A percentile compares a stretch with the other conserved stretches of the same genome.
Conservation (phyloP, 2,329 filamentous ascomycete genomes). For the Didymella arachidicola region DNA sequence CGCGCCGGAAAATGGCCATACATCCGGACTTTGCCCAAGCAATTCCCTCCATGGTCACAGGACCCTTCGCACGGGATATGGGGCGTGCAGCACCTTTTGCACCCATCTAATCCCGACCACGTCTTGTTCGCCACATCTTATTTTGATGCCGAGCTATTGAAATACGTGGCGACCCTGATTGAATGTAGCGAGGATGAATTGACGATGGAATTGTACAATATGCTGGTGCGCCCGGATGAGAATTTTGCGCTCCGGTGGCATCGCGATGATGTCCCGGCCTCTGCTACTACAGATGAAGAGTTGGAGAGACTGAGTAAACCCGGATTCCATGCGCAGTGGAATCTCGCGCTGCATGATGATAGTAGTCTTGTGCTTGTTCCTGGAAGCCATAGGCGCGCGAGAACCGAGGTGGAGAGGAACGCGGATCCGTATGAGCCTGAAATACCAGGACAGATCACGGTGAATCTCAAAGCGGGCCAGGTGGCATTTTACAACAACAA, state of each 20-base stretch:
- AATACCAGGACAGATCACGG: constrained; percentile 70
- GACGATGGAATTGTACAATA: constrained; percentile 88
- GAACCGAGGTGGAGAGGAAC: constrained; percentile 72
- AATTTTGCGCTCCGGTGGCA: constrained; percentile 85
- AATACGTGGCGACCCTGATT: constrained; percentile 71
- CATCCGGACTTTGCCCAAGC: constrained; percentile 84
- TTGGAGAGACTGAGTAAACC: constrained; percentile 64
- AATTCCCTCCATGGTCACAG: constrained; percentile 86
- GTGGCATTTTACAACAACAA: constrained; percentile 91
- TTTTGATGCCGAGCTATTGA: constrained; percentile 71
- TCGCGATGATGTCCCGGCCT: constrained; percentile 78
- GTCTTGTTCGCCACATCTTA: constrained; percentile 72
- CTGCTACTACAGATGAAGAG: constrained; percentile 72
- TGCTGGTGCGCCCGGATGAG: constrained; percentile 75
- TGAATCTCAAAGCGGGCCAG: constrained; percentile 75
- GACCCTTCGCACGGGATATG: constrained; percentile 73
- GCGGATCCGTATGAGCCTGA: constrained; percentile 70
- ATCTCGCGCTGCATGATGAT: constrained; percentile 81
- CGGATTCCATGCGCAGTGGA: constrained; percentile 84
- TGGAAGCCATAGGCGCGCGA: constrained; percentile 73
- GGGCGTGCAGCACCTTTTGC: constrained; percentile 86
- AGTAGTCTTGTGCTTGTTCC: constrained; percentile 76
- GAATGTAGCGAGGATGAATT: constrained; percentile 63
- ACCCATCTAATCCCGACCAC: constrained; percentile 71
- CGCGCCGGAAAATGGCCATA: constrained; percentile 79